Evolutionary conservation across 768 basidiomycete species (phyloP), one percentile per base, ranked within the genome.

Genomic region (Leccinum disarticulatum): DNA sequence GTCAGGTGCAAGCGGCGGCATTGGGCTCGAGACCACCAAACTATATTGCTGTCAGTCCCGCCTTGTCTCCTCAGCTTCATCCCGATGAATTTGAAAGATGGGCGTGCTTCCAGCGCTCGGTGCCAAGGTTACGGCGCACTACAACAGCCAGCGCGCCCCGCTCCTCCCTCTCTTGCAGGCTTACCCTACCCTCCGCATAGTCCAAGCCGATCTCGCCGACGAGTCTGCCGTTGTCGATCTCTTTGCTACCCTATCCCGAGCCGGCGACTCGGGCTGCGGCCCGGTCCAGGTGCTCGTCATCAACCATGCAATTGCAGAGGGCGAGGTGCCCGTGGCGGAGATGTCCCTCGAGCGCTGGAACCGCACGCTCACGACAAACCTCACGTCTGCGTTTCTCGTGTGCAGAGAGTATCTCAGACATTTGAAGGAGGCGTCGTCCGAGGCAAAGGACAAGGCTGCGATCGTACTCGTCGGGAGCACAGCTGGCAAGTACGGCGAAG

Each of bases 401-500:
- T 76, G 81, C 19, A 74, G 86, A 30, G 85, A 83, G 66, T 90
- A 81, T 67, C 69, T 90, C 56, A 74, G 73, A 14, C 73, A 77
- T 10, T 72, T 90, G 19, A 76, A 74, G 56, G 38, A 55, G 1
- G 79, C 72, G 25, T 65, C 67, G 0, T 69, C 74, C 19, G 74
- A 72, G 13, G 59, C 74, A 22, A 86, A 82, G 66, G 80, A 80
- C 9, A 80, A 82, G 61, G 85, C 85, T 0, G 74, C 79, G 4
- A 80, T 91, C 33, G 74, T 89, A 1, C 73, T 90, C 43, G 80
- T 90, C 43, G 88, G 88, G 13, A 87, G 86, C 64, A 84, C 83
- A 0, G 81, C 87, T 11, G 89, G 89, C 4, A 87, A 86, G 73
- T 86, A 80, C 63, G 89, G 88, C 13, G 87, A 89, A 69, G 82